Percentiles rank a stretch among this genome's conserved stretches.
Conservation (phyloP, 2,329 filamentous ascomycete species). For the Fusarium tuaranense region DNA sequence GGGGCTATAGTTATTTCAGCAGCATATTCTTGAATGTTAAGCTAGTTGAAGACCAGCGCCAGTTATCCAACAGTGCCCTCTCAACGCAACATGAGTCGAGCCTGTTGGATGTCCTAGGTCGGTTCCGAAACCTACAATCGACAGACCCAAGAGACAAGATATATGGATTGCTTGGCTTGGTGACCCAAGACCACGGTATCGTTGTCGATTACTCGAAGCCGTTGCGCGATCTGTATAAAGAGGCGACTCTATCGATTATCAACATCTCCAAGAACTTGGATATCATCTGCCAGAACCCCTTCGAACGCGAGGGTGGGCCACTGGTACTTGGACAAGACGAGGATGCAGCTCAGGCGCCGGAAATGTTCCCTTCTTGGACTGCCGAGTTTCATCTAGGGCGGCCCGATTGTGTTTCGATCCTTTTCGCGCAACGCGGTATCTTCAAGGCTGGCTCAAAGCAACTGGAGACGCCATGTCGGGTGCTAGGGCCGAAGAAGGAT, state of each 20-base stretch:
- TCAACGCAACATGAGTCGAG: neutral
- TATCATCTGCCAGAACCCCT: slow-evolving; percentile 26
- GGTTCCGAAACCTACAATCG: slow-evolving; percentile 12
- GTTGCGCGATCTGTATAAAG: neutral
- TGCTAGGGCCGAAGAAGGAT: neutral
- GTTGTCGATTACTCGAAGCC: slow-evolving; percentile 10
- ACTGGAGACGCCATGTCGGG: neutral
- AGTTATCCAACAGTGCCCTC: neutral
- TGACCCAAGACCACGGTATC: slow-evolving; percentile 21
- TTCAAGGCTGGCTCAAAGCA: neutral
- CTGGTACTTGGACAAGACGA: neutral
- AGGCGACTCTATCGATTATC: slow-evolving; percentile 3
- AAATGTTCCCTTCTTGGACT: slow-evolving; percentile 14
- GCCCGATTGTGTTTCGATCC: neutral
- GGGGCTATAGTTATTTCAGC: neutral
- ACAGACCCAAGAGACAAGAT: slow-evolving; percentile 19
- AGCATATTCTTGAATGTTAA: slow-evolving; percentile 3
- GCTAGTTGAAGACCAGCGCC: slow-evolving; percentile 26
- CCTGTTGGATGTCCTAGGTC: slow-evolving; percentile 10
- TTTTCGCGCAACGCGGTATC: slow-evolving; percentile 23
- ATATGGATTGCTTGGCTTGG: slow-evolving; percentile 15
- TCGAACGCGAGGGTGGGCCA: slow-evolving; percentile 6
- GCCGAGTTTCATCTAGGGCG: slow-evolving; percentile 2
- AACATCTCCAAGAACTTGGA: slow-evolving; percentile 13
- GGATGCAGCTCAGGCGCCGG: neutral